Evolutionary conservation across 108 stramenopile species (phyloP).

Genomic region (Cylindrotheca fusiformis): DNA sequence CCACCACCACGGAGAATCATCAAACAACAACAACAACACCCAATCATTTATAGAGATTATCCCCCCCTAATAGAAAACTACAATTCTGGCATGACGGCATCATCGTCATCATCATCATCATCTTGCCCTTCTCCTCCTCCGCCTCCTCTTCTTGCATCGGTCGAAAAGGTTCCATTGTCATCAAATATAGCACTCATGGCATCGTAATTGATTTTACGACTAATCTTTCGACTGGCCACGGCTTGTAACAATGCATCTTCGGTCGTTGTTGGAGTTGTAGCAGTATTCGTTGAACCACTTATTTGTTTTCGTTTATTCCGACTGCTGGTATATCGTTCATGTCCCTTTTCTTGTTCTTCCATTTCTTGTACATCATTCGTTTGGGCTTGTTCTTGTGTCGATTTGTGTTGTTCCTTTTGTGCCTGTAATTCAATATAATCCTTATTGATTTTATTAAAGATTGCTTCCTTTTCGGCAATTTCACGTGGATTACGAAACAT

Average conservation of each 20-base stretch:
- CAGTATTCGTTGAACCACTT: too few species aligned
- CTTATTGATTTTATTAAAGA: constrained; percentile 88
- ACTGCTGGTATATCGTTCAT: constrained; percentile 54
- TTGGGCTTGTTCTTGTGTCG: constrained; percentile 46
- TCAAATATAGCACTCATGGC: constrained; percentile 89
- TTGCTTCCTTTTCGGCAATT: constrained; percentile 79
- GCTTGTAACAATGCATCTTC: constrained; percentile 80
- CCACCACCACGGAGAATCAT: too few species aligned
- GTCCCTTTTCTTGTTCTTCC: constrained; percentile 65
- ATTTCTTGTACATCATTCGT: constrained; percentile 61
- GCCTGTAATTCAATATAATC: constrained; percentile 80
- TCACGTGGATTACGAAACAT: constrained; percentile 78
- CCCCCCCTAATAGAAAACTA: too few species aligned
- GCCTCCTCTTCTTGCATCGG: too few species aligned
- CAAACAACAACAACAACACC: too few species aligned
- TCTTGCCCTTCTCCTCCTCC: too few species aligned
- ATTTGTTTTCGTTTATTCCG: constrained; percentile 38
- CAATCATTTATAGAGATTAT: too few species aligned
- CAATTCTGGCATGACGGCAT: too few species aligned
- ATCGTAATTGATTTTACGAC: constrained; percentile 93
- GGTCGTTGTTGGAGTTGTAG: constrained; percentile 70
- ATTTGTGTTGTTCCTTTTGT: constrained; percentile 68
- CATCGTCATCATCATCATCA: too few species aligned
- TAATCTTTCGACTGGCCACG: constrained; percentile 82
- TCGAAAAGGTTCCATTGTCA: constrained; percentile 74